These are phyloP conservation scores for Suillus paluster DNA, from an alignment of 768 basidiomycete genomes.

Conservation along the genomic window DNA sequence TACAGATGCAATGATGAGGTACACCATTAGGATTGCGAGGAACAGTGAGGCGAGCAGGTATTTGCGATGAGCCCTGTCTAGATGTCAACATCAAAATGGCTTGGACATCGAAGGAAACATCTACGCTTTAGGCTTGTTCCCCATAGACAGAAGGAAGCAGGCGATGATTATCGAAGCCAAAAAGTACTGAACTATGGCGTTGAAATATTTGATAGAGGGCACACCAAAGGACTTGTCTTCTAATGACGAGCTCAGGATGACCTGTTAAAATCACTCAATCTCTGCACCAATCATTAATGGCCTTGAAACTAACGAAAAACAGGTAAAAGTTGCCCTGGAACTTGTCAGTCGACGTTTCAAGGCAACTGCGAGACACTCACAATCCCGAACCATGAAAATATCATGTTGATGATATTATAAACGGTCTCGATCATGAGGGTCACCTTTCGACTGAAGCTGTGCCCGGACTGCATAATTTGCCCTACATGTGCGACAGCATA, in stretches of 20 bases:
- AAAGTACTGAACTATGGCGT: constrained; percentile 77
- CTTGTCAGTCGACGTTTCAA: constrained; percentile 2
- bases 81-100: constrained; percentile 10
- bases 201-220: constrained; percentile 69
- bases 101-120: constrained; percentile 15
- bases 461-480: constrained; percentile 46
- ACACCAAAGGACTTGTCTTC: constrained; percentile 75
- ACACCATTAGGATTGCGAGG: constrained; percentile 79
- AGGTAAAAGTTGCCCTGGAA: constrained; percentile 90
- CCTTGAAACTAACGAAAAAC: constrained; percentile 75
- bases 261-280: constrained; percentile 43
- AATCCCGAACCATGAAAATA: constrained; percentile 94
- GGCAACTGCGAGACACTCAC: constrained; percentile 47
- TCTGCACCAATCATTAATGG: not conserved
- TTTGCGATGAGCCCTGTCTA: constrained; percentile 49
- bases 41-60: constrained; percentile 80
- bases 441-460: constrained; percentile 75
- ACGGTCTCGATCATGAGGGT: constrained; percentile 79
- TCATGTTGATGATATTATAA: constrained; percentile 85
- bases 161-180: constrained; percentile 87
- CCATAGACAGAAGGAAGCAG: constrained; percentile 94
- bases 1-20: constrained; percentile 84
- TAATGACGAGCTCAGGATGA: constrained; percentile 86
- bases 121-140: constrained; percentile 88
- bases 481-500: constrained; percentile 85